Conservation (phyloP, 306 rosid species). For the Morella rubra region DNA sequence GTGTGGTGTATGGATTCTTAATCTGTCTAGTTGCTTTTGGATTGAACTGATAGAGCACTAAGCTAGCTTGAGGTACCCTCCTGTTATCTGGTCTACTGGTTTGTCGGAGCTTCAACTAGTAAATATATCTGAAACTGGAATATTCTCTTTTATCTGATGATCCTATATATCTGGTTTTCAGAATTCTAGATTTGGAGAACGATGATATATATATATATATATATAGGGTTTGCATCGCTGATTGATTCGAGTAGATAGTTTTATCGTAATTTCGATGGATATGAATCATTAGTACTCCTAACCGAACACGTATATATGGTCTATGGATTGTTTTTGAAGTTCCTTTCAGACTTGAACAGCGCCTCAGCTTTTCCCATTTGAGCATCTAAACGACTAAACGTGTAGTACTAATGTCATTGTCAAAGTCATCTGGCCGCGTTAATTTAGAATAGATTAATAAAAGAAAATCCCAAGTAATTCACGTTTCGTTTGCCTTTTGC, state of each 20-base stretch:
- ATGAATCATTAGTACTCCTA: too few relatives aligned
- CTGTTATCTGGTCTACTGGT: background rate
- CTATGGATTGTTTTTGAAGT: too few relatives aligned
- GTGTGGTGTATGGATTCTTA: conserved; percentile 34
- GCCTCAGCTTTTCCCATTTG: too few relatives aligned
- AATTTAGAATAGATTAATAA: too few relatives aligned
- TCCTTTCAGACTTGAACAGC: too few relatives aligned
- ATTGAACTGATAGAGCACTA: conserved; percentile 40
- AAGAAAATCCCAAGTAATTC: too few relatives aligned
- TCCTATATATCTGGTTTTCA: background rate
- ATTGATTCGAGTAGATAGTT: background rate
- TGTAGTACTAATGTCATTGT: too few relatives aligned
- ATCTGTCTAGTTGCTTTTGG: conserved; percentile 34
- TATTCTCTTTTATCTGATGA: background rate
- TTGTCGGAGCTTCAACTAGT: conserved; percentile 9
- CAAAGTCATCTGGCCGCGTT: too few relatives aligned
- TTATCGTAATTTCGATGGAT: background rate
- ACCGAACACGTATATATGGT: too few relatives aligned
- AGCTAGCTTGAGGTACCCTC: conserved; percentile 22
- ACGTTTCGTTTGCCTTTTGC: too few relatives aligned
- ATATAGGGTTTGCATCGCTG: background rate
- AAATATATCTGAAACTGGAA: background rate
- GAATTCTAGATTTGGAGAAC: background rate
- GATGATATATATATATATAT: background rate
- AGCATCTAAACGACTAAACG: too few relatives aligned